These are phyloP conservation scores for Aureobasidium subglaciale DNA, from an alignment of 2,329 filamentous ascomycete genomes.

Conservation along the genomic window DNA sequence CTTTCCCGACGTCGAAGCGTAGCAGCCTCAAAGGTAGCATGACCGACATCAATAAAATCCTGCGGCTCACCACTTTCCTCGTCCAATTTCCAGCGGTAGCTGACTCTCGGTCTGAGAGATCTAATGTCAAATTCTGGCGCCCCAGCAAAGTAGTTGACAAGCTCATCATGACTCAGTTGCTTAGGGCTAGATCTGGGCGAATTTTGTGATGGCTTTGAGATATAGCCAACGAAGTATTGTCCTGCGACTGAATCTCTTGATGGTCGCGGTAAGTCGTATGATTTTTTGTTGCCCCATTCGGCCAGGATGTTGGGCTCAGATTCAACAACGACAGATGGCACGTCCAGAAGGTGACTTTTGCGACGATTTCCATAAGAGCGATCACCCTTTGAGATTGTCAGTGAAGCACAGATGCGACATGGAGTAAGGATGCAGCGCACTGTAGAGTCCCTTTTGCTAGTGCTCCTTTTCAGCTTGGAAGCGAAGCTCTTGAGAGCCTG, in stretches of 20 bases:
- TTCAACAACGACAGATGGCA: neutral
- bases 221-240: neutral
- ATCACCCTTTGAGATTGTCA: neutral
- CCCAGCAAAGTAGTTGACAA: constrained; percentile 24
- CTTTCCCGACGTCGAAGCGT: constrained; percentile 10
- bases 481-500: neutral
- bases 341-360: neutral
- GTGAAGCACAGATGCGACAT: neutral
- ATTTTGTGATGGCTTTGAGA: neutral
- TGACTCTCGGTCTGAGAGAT: neutral
- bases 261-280: neutral
- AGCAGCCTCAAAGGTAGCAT: constrained; percentile 20
- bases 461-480: constrained; percentile 3
- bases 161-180: constrained; percentile 18
- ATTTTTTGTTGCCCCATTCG: neutral
- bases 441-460: neutral
- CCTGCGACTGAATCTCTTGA: constrained; percentile 2
- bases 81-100: neutral
- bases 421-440: neutral
- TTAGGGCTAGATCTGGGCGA: neutral
- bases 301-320: neutral
- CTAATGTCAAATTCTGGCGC: constrained; percentile 24
- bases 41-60: constrained; percentile 19
- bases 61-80: constrained; percentile 14
- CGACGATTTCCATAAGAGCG: neutral